phyloP scores from a whole-genome alignment of 2,329 filamentous ascomycete species.

The Aphanocladium album region DNA sequence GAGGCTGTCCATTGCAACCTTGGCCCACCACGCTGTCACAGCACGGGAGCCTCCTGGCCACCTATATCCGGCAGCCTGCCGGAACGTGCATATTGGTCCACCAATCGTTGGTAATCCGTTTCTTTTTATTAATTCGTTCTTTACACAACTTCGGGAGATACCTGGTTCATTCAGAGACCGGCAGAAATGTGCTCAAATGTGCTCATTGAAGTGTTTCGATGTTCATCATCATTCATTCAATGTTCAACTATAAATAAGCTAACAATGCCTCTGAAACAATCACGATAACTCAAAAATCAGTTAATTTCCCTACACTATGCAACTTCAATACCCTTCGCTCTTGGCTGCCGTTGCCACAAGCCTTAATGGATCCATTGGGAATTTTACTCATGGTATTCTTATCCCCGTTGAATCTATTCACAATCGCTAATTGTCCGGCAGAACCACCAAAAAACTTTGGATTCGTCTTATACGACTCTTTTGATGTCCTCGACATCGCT shows the following conservation, averaged over 20 bases:
- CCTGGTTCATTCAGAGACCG: background rate
- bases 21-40: constrained; percentile 4
- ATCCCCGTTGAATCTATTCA: background rate
- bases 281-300: background rate
- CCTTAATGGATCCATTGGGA: background rate
- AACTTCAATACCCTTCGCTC: background rate
- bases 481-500: constrained; percentile 29
- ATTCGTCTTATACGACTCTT: constrained; percentile 6
- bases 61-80: background rate
- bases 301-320: background rate
- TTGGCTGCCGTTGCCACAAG: background rate
- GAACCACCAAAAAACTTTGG: constrained; percentile 1
- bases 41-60: background rate
- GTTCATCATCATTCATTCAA: background rate
- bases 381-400: background rate
- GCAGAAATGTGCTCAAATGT: background rate
- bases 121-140: background rate
- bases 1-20: background rate
- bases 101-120: background rate
- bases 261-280: background rate
- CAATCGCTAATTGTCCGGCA: background rate
- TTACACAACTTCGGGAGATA: background rate
- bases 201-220: background rate
- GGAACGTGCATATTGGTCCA: background rate
- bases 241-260: background rate